Evolutionary conservation across 345 rosid genomes (phyloP).

Genomic region (Brassica carinata): DNA sequence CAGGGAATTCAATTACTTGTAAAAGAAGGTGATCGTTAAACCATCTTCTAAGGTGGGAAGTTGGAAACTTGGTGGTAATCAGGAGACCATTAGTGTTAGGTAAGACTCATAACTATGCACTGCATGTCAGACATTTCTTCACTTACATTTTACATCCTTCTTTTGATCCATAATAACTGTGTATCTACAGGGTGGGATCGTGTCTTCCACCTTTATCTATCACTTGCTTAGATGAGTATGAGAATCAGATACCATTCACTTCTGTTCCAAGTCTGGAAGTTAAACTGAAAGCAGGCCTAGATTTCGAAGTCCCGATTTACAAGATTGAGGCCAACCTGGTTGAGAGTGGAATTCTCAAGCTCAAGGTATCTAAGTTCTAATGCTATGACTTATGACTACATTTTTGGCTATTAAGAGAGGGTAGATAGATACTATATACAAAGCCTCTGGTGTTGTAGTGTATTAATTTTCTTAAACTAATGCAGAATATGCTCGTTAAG

Average conservation of each 20-base stretch:
- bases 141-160: not conserved
- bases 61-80: conserved; percentile 46
- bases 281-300: conserved; percentile 29
- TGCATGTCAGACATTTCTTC: not conserved
- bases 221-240: conserved; percentile 54
- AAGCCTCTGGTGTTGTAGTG: no score
- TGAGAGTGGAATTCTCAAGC: conserved; percentile 30
- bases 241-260: conserved; percentile 47
- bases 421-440: no score
- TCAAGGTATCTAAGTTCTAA: conserved; percentile 44
- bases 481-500: no score
- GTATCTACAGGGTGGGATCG: conserved; percentile 59
- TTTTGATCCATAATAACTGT: not conserved
- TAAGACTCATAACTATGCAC: conserved; percentile 20
- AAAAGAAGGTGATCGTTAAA: conserved; percentile 42
- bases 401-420: not conserved
- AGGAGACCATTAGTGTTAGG: conserved; percentile 30
- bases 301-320: conserved; percentile 1
- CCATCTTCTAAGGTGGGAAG: conserved; percentile 43
- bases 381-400: not conserved
- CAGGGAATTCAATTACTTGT: conserved; percentile 42
- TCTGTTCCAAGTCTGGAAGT: conserved; percentile 44
- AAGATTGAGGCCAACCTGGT: conserved; percentile 42
- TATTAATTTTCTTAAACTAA: no score
- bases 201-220: conserved; percentile 41